phyloP scores from a whole-genome alignment of 768 basidiomycete genomes.

The Dendrothele bispora region DNA sequence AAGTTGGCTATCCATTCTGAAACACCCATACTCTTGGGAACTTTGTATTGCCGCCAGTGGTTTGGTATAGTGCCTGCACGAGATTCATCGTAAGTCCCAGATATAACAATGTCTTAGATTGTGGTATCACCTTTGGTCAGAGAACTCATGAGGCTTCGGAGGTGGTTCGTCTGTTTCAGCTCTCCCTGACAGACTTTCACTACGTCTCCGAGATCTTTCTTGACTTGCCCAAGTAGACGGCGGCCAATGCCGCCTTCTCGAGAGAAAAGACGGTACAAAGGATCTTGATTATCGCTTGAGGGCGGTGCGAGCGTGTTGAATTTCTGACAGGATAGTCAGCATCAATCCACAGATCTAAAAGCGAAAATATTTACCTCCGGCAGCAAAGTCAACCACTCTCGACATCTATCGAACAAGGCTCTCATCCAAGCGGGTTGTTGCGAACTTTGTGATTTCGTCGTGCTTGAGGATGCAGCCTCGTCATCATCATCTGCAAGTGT shows the following conservation, averaged over 20 bases:
- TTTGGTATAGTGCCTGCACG: conserved; percentile 77
- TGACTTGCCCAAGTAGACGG: conserved; percentile 76
- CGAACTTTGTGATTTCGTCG: conserved; percentile 58
- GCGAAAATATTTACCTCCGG: conserved; percentile 54
- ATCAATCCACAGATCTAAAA: background rate
- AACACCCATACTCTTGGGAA: conserved; percentile 77
- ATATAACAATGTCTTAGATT: no score
- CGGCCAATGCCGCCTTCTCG: conserved; percentile 83
- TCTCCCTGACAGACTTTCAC: conserved; percentile 83
- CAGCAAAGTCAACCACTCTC: conserved; percentile 77
- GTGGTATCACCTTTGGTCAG: conserved; percentile 77
- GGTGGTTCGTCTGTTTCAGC: conserved; percentile 94
- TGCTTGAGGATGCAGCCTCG: conserved; percentile 49
- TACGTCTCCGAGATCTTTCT: conserved; percentile 79
- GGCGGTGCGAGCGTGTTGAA: conserved; percentile 67
- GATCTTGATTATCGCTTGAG: conserved; percentile 72
- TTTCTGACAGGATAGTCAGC: conserved; percentile 39
- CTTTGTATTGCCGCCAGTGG: conserved; percentile 90
- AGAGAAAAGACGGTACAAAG: conserved; percentile 84
- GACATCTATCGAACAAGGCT: conserved; percentile 73
- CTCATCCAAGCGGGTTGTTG: conserved; percentile 97
- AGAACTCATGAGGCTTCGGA: conserved; percentile 87
- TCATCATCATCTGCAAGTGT: conserved; percentile 87
- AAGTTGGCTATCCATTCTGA: conserved; percentile 87
- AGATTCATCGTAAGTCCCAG: conserved; percentile 14